Evolutionary conservation across 2,329 filamentous ascomycete genomes (phyloP), one percentile per base, ranked within the genome.

Genomic region (Peltaster fructicola): DNA sequence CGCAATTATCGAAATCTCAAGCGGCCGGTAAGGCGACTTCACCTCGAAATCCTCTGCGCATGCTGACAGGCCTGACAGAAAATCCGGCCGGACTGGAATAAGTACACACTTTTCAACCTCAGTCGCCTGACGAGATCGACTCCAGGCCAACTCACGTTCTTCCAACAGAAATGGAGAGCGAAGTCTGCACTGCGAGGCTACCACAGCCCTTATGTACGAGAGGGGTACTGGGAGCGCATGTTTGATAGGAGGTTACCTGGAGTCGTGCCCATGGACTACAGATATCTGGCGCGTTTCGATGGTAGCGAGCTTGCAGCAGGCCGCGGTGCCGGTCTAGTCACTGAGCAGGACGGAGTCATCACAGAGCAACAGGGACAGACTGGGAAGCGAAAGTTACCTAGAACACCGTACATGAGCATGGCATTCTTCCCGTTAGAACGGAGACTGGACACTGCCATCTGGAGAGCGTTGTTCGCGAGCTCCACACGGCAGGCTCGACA

Each of bases 141-240:
- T 9, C 52, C 57, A 30, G 45, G 39, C 9, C 39, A 39, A 24
- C 53, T 57, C 33, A 93, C 84, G 21, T 90, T 88, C 57, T 98
- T 91, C 65, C 85, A 95, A 63, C 85, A 95, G 56, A 98, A 98
- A 74, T 98, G 85, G 85, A 54, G 57, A 2, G 79, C 85, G 43
- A 98, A 98, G 56, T 71, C 82, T 12, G 52, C 73, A 36, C 69
- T 80, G 20, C 73, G 88, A 38, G 73, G 66, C 35, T 98, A 95
- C 54, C 88, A 98, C 57, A 88, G 85, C 53, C 85, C 93, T 50
- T 80, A 92, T 47, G 74, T 98, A 39, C 72, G 74, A 37, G 88
- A 98, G 59, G 73, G 77, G 49, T 76, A 88, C 57, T 98, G 88
- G 88, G 67, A 78, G 54, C 77, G 78, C 48, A 84, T 92, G 67